Evolutionary conservation across 23 red algal species (phyloP), one percentile per base, ranked within the genome.

Genomic region (Porphyridium purpureum): DNA sequence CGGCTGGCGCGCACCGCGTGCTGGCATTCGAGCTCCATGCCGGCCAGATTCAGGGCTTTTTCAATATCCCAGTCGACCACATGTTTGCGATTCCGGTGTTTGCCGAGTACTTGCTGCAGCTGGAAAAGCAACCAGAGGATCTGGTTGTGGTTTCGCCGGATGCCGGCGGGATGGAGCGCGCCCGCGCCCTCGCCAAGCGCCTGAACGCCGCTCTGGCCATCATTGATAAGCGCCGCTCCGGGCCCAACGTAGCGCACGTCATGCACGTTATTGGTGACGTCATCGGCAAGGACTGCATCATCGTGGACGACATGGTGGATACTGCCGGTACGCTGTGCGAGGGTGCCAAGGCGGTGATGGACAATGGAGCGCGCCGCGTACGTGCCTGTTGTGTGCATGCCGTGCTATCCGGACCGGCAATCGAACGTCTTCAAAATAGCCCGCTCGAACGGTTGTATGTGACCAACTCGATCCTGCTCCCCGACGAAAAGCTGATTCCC

Each of bases 301-400:
- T 98, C 60, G 80, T 86, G 14, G 90, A 98, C 57, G 90, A 98
- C 59, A 98, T 98, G 69, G 81, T 98, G 15, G 90, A 98, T 59
- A 98, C 90, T 9, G 90, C 90, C 2, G 90, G 90, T 6, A 98
- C 90, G 27, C 52, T 98, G 38, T 86, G 79, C 3, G 73, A 98
- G 66, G 90, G 79, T 0, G 90, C 81, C 3, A 64, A 55, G 23
- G 76, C 90, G 8, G 58, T 98, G 6, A 98, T 81, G 60, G 68
- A 86, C 24, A 67, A 86, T 8, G 90, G 90, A 1, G 90, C 90
- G 6, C 66, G 70, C 19, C 60, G 74, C 47, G 74, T 98, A 0
- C 47, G 63, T 11, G 90, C 90, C 7, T 86, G 73, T 49, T 80
- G 70, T 34, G 82, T 98, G 44, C 90, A 98, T 48, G 71, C 90